These are phyloP conservation scores for Pleurotus ostreatus DNA, from an alignment of 768 basidiomycete genomes.

Conservation along the genomic window DNA sequence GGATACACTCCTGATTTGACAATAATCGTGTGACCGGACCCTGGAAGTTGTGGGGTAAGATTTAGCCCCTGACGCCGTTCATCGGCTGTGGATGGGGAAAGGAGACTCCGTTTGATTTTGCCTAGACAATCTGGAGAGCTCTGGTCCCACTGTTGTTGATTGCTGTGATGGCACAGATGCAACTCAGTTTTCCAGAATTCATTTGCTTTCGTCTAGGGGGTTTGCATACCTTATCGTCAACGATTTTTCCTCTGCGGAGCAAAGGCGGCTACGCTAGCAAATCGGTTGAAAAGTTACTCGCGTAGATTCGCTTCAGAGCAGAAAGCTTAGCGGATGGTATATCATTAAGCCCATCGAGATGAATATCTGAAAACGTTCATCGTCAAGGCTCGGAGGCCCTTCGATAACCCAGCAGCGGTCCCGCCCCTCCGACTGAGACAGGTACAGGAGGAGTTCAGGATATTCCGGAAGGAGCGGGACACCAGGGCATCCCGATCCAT, in stretches of 20 bases:
- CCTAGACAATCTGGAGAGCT: background rate
- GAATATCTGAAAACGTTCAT: background rate
- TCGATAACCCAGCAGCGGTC: no score
- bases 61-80: constrained; percentile 1
- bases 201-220: no score
- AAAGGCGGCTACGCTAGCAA: constrained; percentile 3
- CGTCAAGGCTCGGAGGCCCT: no score
- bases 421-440: background rate
- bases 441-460: background rate
- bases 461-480: constrained; percentile 6
- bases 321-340: background rate
- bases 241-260: background rate
- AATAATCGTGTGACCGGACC: constrained; percentile 6
- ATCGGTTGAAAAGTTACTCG: background rate
- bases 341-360: background rate
- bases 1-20: background rate
- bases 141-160: background rate
- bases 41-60: constrained; percentile 2
- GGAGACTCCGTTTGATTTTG: background rate
- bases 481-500: constrained; percentile 2
- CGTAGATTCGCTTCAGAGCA: background rate
- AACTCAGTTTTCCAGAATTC: no score
- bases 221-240: no score
- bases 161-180: no score
- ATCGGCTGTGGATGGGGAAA: constrained; percentile 1